phyloP scores from a whole-genome alignment of 2,329 filamentous ascomycete genomes.

The Epichloe amarillans region DNA sequence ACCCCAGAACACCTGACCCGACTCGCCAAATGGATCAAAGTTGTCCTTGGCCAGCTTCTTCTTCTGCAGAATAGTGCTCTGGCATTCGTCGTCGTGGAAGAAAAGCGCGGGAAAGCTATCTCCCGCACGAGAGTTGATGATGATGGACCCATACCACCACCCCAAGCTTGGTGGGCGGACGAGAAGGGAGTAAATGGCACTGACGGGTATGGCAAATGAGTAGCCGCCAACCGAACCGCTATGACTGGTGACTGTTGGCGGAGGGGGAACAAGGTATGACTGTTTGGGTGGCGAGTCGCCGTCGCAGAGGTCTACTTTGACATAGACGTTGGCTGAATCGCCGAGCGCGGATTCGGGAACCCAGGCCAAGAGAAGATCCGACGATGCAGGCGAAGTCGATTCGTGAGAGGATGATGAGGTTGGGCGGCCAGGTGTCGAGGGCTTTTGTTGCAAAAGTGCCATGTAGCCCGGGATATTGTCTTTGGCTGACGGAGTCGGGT shows the following conservation, averaged over 20 bases:
- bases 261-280: constrained; percentile 80
- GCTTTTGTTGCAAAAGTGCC: constrained; percentile 83
- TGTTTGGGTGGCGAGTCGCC: constrained; percentile 69
- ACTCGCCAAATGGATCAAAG: constrained; percentile 81
- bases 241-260: constrained; percentile 72
- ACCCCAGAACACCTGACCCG: constrained; percentile 89
- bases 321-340: constrained; percentile 76
- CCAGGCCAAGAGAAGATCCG: constrained; percentile 82
- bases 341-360: constrained; percentile 80
- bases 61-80: constrained; percentile 88
- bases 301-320: constrained; percentile 85
- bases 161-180: constrained; percentile 85
- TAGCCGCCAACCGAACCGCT: constrained; percentile 62
- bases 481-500: constrained; percentile 82
- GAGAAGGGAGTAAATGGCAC: constrained; percentile 78
- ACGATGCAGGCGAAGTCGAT: constrained; percentile 37
- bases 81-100: constrained; percentile 94
- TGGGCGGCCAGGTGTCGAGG: constrained; percentile 26
- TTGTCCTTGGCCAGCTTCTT: constrained; percentile 71
- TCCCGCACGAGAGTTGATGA: constrained; percentile 82
- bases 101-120: constrained; percentile 93
- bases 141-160: constrained; percentile 96
- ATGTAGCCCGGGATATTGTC: constrained; percentile 95
- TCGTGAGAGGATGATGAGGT: constrained; percentile 18
- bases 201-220: constrained; percentile 82